A percentile compares a stretch with the other conserved stretches of the same genome.
Conservation (phyloP, 75 land plant genomes). For the Larix kaempferi region DNA sequence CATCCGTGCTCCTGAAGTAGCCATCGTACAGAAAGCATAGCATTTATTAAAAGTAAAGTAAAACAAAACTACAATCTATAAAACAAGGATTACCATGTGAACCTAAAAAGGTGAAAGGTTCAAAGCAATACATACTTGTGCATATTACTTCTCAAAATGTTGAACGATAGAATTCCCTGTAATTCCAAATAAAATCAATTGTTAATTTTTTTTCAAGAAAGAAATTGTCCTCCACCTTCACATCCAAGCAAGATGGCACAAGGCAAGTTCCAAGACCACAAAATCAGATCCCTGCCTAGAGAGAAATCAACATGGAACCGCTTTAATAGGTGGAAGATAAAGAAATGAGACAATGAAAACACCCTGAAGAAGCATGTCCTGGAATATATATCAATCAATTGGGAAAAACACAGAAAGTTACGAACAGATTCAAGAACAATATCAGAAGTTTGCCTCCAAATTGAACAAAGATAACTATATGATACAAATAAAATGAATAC, state of each 20-base stretch:
- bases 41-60: neutral
- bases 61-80: neutral
- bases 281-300: neutral
- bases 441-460: neutral
- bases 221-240: neutral
- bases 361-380: neutral
- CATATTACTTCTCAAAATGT: neutral
- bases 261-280: neutral
- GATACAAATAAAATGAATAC: neutral
- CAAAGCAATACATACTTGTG: slow-evolving; percentile 4
- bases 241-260: neutral
- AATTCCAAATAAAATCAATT: neutral
- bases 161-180: slow-evolving; percentile 3
- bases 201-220: neutral
- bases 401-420: neutral
- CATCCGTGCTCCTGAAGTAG: slow-evolving; percentile 3
- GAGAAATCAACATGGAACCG: neutral
- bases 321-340: neutral
- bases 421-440: neutral
- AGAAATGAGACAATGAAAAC: neutral
- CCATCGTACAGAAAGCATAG: neutral
- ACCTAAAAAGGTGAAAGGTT: neutral
- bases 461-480: neutral
- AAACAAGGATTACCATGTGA: neutral
- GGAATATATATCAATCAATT: neutral